A percentile compares a stretch with the other conserved stretches of the same genome.
These are phyloP conservation scores for Scutellaria barbata DNA, from an alignment of 257 asterid species.

Conservation along the genomic window DNA sequence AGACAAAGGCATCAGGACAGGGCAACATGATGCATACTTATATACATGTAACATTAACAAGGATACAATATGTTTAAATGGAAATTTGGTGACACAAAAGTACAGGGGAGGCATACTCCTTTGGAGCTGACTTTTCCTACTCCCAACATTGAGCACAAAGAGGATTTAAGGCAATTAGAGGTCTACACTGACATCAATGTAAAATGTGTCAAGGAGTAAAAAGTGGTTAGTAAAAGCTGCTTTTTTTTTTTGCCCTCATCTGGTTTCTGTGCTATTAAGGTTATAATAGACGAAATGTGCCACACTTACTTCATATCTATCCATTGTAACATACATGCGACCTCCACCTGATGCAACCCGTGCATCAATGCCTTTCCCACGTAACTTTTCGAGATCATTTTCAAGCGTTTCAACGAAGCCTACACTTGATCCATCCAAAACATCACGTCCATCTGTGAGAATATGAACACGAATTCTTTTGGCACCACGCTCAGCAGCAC, in stretches of 20 bases:
- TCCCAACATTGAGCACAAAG: not conserved
- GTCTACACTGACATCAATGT: not conserved
- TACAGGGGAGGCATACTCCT: not conserved
- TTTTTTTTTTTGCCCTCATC: not conserved
- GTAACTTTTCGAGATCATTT: constrained; percentile 70
- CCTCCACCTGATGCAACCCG: constrained; percentile 97
- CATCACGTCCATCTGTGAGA: constrained; percentile 97
- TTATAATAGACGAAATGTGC: too few species aligned
- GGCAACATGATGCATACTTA: not conserved
- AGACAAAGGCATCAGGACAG: not conserved
- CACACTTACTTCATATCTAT: constrained; percentile 79
- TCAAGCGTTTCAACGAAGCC: constrained; percentile 88
- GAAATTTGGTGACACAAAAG: not conserved
- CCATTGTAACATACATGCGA: constrained; percentile 97
- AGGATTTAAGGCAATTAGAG: not conserved
- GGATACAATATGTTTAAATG: not conserved
- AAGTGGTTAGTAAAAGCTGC: not conserved
- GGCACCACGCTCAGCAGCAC: constrained; percentile 86
- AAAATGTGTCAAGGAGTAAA: not conserved
- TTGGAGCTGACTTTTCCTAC: not conserved
- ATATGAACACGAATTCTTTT: constrained; percentile 86
- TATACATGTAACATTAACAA: not conserved
- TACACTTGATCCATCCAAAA: constrained; percentile 87
- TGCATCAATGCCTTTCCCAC: constrained; percentile 86
- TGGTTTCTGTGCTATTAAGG: not conserved